phyloP scores from a whole-genome alignment of 345 rosid species.

The Lumnitzera racemosa region DNA sequence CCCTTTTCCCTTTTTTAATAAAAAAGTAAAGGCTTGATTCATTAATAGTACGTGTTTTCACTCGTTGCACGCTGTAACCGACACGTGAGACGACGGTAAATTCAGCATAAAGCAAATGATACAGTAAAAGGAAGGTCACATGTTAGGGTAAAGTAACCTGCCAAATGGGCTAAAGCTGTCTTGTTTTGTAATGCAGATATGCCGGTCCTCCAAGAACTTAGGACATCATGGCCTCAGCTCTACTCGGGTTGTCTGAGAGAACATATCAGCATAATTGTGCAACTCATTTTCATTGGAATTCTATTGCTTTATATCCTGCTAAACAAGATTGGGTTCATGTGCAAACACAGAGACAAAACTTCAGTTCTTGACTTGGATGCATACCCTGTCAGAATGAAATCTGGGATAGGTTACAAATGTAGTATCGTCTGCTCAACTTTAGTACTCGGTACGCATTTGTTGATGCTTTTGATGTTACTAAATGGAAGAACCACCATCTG shows the following conservation, averaged over 20 bases:
- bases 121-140: too few species aligned
- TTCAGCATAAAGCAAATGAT: too few species aligned
- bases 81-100: too few species aligned
- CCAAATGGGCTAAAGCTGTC: neutral
- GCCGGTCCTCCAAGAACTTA: conserved; percentile 13
- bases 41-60: too few species aligned
- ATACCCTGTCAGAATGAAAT: conserved; percentile 17
- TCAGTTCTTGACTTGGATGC: conserved; percentile 23
- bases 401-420: conserved; percentile 36
- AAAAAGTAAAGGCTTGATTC: too few species aligned
- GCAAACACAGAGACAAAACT: conserved; percentile 19
- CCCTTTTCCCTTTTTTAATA: too few species aligned
- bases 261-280: conserved; percentile 39
- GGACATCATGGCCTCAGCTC: conserved; percentile 28
- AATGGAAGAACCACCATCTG: conserved; percentile 25
- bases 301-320: conserved; percentile 20
- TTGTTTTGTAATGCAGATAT: conserved; percentile 22
- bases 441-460: conserved; percentile 37
- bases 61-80: too few species aligned
- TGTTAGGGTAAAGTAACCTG: too few species aligned
- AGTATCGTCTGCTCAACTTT: conserved; percentile 33
- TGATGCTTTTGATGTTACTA: conserved; percentile 31
- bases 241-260: conserved; percentile 49
- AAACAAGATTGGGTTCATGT: conserved; percentile 16
- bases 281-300: conserved; percentile 43